These are phyloP conservation scores for Aspergillus pseudonomiae DNA, from an alignment of 2,329 filamentous ascomycete genomes.

Conservation along the genomic window DNA sequence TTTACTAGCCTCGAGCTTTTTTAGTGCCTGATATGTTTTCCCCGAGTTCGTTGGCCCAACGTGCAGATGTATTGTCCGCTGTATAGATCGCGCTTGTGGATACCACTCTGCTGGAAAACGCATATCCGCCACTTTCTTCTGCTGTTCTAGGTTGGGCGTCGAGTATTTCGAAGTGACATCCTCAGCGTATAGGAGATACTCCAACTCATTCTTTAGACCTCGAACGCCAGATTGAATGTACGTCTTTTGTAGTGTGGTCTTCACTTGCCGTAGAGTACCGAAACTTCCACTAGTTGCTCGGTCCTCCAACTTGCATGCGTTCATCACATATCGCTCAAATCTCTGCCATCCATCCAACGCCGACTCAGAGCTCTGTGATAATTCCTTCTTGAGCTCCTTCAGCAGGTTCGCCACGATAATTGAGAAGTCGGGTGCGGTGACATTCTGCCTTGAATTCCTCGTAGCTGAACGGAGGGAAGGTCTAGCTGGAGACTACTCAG, in stretches of 20 bases:
- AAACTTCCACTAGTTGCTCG: slow-evolving; percentile 15
- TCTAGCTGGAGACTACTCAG: slow-evolving; percentile 8
- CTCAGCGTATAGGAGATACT: slow-evolving; percentile 69
- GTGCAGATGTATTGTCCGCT: slow-evolving; percentile 85
- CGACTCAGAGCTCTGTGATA: slow-evolving; percentile 19
- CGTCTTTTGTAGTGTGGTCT: slow-evolving; percentile 56
- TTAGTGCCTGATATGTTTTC: slow-evolving; percentile 92
- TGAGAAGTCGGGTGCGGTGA: slow-evolving; percentile 30
- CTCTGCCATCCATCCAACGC: slow-evolving; percentile 28
- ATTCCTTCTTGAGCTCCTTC: slow-evolving; percentile 25
- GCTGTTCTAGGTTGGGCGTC: slow-evolving; percentile 58
- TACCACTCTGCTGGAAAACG: slow-evolving; percentile 94
- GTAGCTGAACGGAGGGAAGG: not conserved
- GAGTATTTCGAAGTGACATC: slow-evolving; percentile 62
- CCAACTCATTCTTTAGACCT: slow-evolving; percentile 62
- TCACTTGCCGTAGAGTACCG: slow-evolving; percentile 28
- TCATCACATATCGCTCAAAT: slow-evolving; percentile 36
- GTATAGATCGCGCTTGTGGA: slow-evolving; percentile 76
- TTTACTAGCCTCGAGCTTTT: slow-evolving; percentile 75
- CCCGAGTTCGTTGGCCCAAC: slow-evolving; percentile 97
- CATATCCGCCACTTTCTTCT: slow-evolving; percentile 73
- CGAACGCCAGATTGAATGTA: slow-evolving; percentile 58
- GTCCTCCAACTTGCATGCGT: slow-evolving; percentile 34
- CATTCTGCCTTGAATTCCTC: slow-evolving; percentile 13
- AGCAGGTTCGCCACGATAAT: slow-evolving; percentile 31